Base-by-base conservation (phyloP, 1,284 basidiomycete species). In the Apiotrichum brassicae region DNA sequence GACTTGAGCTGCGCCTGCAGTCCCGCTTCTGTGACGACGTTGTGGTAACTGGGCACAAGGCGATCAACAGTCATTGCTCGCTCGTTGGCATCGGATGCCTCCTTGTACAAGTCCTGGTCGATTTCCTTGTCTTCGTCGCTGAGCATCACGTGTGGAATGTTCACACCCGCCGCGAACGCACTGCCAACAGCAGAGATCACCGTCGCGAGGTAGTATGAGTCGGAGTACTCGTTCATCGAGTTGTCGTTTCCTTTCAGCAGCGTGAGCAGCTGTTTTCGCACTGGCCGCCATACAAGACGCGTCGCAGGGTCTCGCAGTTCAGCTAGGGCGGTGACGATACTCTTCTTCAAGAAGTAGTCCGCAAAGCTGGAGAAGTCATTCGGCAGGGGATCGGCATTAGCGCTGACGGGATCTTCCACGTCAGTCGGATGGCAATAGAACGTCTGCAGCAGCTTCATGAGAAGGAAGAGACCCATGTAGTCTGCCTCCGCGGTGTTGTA, bases 191-290 rank as follows among this genome's bases (percentile, higher is more conserved):
- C 83, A 24, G 87, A 83, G 49, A 97, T 87, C 54, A 94, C 78
- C 2, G 86, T 83, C 54, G 88, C 89, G 16, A 97, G 82, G 69
- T 95, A 97, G 61, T 86, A 84, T 6, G 87, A 89, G 69, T 97
- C 94, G 30, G 89, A 87, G 63, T 84, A 94, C 85, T 80, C 76
- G 67, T 97, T 97, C 18, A 83, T 81, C 3, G 90, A 92, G 66
- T 97, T 98, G 73, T 97, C 93, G 69, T 98, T 97, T 69, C 89
- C 91, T 3, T 84, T 80, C 16, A 98, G 76, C 57, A 95, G 82
- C 64, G 95, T 90, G 58, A 95, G 84, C 37, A 98, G 76, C 67
- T 95, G 91, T 51, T 85, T 84, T 48, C 91, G 82, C n/a, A 95
- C 87, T 51, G 92, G 82, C 0, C 84, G 80, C 30, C 89, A 88